Conservation (phyloP, 2,329 filamentous ascomycete genomes). For the Pseudofabraea citricarpa region DNA sequence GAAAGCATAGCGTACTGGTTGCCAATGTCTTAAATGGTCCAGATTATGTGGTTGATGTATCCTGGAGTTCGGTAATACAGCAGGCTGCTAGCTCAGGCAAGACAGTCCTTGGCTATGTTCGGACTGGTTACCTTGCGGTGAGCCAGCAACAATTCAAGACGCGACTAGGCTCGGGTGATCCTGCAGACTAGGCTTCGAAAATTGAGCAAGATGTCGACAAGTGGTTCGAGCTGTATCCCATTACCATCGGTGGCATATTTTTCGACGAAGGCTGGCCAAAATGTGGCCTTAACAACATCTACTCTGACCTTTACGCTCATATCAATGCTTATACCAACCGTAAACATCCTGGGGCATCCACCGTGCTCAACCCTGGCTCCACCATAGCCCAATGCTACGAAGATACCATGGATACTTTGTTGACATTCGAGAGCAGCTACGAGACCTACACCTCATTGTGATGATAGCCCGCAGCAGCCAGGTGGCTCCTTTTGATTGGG, state of each 20-base stretch:
- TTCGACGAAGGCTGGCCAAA: constrained; percentile 27
- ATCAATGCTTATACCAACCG: constrained; percentile 22
- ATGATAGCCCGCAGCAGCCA: too few species aligned
- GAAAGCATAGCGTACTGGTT: constrained; percentile 4
- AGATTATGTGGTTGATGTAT: constrained; percentile 3
- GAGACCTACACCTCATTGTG: too few species aligned
- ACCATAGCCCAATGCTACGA: constrained; percentile 25
- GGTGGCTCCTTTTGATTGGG: too few species aligned
- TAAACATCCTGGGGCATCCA: constrained; percentile 20
- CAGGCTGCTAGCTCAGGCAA: constrained; percentile 3
- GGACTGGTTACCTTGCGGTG: constrained; percentile 9
- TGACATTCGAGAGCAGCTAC: constrained; percentile 27
- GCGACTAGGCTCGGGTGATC: constrained; percentile 15
- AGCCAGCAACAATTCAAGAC: constrained; percentile 9
- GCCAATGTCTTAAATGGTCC: constrained; percentile 11
- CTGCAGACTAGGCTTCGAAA: constrained; percentile 19
- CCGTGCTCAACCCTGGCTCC: constrained; percentile 19
- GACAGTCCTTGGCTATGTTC: constrained; percentile 9
- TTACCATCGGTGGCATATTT: constrained; percentile 27
- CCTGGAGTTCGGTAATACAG: constrained; percentile 8
- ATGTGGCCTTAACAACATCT: constrained; percentile 24
- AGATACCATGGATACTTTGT: constrained; percentile 27
- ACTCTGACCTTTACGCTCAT: constrained; percentile 22
- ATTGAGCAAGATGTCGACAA: constrained; percentile 21
- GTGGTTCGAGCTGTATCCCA: constrained; percentile 21